phyloP scores from a whole-genome alignment of 2,329 filamentous ascomycete genomes.

The Alternaria longipes region DNA sequence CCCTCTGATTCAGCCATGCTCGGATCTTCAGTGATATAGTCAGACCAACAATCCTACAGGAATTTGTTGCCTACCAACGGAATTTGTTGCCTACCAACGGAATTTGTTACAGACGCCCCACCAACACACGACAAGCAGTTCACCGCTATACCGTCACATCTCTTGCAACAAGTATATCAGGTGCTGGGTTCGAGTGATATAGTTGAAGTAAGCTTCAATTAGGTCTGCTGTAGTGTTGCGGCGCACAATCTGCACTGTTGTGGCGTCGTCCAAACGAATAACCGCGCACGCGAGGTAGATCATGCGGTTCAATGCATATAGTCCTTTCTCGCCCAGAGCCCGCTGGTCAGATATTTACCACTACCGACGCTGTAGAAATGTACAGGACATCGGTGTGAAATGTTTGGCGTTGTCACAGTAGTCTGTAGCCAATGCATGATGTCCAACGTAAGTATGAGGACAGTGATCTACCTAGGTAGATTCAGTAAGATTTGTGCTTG shows the following conservation, averaged over 20 bases:
- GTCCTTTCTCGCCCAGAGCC: background rate
- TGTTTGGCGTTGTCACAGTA: background rate
- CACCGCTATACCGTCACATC: background rate
- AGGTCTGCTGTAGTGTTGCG: background rate
- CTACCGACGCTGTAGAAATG: background rate
- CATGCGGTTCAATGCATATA: background rate
- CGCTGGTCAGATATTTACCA: background rate
- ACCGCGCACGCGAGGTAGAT: background rate
- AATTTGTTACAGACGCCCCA: background rate
- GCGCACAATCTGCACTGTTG: background rate
- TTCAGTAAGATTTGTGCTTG: too few relatives aligned
- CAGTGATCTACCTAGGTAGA: background rate
- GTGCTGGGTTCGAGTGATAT: background rate
- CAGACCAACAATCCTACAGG: background rate
- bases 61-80: background rate
- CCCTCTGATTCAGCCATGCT: background rate
- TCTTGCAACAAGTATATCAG: background rate
- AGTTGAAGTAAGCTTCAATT: background rate
- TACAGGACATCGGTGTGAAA: background rate
- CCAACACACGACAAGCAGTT: background rate
- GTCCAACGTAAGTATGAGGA: background rate
- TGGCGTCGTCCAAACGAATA: background rate
- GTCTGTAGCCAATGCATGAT: background rate
- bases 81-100: background rate
- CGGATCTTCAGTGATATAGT: background rate